phyloP scores from a whole-genome alignment of 495 filamentous ascomycete species.

The Cetradonia linearis region DNA sequence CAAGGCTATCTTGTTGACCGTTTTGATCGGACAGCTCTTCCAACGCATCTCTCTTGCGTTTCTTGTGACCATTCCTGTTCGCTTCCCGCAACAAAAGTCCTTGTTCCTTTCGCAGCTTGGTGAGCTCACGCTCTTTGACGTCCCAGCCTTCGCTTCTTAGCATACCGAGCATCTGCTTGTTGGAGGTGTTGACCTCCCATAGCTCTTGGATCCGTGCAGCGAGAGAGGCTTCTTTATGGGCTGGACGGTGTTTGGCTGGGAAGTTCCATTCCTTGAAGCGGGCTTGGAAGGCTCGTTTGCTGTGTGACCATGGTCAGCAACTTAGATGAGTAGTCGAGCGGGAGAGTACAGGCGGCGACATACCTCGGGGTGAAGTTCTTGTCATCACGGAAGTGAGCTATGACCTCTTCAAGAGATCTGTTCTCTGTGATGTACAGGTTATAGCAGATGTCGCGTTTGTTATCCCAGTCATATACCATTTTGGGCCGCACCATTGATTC shows the following conservation, averaged over 20 bases:
- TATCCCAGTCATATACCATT: slow-evolving; percentile 72
- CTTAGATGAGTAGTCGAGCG: background rate
- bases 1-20: slow-evolving; percentile 27
- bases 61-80: slow-evolving; percentile 38
- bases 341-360: slow-evolving; percentile 13
- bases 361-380: slow-evolving; percentile 60
- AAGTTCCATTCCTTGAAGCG: slow-evolving; percentile 73
- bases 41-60: slow-evolving; percentile 34
- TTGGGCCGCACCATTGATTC: background rate
- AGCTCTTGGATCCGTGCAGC: slow-evolving; percentile 60
- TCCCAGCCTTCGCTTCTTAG: slow-evolving; percentile 61
- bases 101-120: slow-evolving; percentile 54
- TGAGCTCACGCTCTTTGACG: slow-evolving; percentile 58
- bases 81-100: slow-evolving; percentile 52
- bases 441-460: slow-evolving; percentile 55
- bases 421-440: slow-evolving; percentile 65
- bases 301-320: slow-evolving; percentile 25
- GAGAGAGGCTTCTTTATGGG: slow-evolving; percentile 54
- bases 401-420: slow-evolving; percentile 56
- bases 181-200: slow-evolving; percentile 61
- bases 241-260: slow-evolving; percentile 59
- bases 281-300: slow-evolving; percentile 62
- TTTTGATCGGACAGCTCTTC: slow-evolving; percentile 38
- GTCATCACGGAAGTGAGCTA: slow-evolving; percentile 47
- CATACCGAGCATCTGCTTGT: slow-evolving; percentile 61